A percentile compares a stretch with the other conserved stretches of the same genome.
Evolutionary conservation across 257 asterid species (phyloP).

Genomic region (Nicotiana sylvestris): DNA sequence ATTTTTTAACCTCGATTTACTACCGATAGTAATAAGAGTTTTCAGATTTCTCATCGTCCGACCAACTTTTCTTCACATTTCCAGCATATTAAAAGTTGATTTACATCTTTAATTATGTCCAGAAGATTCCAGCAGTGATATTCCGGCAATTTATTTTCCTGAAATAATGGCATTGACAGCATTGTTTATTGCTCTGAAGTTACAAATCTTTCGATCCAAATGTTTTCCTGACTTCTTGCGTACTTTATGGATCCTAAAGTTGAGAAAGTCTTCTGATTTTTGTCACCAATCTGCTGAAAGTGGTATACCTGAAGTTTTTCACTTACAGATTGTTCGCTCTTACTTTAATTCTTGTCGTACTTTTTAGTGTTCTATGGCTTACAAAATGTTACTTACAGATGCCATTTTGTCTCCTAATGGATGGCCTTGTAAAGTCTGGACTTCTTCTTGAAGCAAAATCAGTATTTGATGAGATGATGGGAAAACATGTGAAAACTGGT

Average conservation of each 20-base stretch:
- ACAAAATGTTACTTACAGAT: slow-evolving; percentile 47
- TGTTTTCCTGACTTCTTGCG: not conserved
- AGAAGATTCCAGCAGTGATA: not conserved
- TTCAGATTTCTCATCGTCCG: no score
- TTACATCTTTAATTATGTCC: not conserved
- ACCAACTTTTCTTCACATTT: no score
- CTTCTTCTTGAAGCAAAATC: slow-evolving; percentile 67
- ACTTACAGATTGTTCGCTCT: not conserved
- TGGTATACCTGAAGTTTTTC: slow-evolving; percentile 5
- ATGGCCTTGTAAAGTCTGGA: slow-evolving; percentile 88
- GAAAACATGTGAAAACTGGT: slow-evolving; percentile 74
- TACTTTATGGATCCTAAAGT: not conserved
- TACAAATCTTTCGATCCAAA: not conserved
- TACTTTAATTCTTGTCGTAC: not conserved
- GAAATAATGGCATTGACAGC: not conserved
- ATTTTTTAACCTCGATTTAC: no score
- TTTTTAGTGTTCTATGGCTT: slow-evolving; percentile 11
- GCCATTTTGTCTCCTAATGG: slow-evolving; percentile 93
- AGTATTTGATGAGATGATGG: slow-evolving; percentile 79
- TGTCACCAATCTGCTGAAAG: not conserved
- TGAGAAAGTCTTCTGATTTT: slow-evolving; percentile 2
- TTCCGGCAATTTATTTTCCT: not conserved
- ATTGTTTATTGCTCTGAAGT: not conserved
- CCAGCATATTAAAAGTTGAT: not conserved
- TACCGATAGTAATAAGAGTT: no score